phyloP scores from a whole-genome alignment of 805 yeast species.

The Sugiyamaella marilandica region DNA sequence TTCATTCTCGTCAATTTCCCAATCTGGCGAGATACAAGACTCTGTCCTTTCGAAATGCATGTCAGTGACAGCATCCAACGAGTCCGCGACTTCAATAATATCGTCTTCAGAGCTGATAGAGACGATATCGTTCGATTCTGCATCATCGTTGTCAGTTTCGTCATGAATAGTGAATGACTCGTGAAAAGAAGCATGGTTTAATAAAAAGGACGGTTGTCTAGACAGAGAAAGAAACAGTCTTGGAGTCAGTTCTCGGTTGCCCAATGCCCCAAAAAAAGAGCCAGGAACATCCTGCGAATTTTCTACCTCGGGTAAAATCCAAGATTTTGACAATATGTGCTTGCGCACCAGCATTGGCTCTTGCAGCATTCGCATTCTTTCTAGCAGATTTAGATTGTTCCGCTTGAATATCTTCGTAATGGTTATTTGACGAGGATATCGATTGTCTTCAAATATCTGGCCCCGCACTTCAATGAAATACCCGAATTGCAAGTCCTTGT shows the following conservation, averaged over 20 bases:
- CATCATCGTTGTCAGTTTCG: neutral
- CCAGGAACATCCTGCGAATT: neutral
- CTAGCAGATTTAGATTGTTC: conserved; percentile 4
- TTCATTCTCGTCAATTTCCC: no score
- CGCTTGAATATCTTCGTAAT: neutral
- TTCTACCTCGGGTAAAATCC: neutral
- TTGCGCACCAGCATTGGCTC: conserved; percentile 8
- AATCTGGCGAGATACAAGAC: no score
- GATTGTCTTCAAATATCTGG: conserved; percentile 1
- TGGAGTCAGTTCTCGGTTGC: neutral
- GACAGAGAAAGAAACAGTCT: conserved; percentile 12
- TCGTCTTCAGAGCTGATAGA: neutral
- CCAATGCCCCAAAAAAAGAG: neutral
- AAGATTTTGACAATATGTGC: conserved; percentile 6
- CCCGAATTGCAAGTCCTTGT: neutral
- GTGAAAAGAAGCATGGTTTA: neutral
- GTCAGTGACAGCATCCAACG: neutral
- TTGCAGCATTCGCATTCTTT: conserved; percentile 4
- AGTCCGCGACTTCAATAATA: neutral
- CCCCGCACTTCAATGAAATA: conserved; percentile 13
- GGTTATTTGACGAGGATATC: conserved; percentile 5
- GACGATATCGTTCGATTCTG: neutral
- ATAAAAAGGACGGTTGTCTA: conserved; percentile 9
- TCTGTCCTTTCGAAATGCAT: no score
- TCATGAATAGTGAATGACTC: neutral